Evolutionary conservation across 805 yeast genomes (phyloP).

Genomic region (Monosporozyma solicola): DNA sequence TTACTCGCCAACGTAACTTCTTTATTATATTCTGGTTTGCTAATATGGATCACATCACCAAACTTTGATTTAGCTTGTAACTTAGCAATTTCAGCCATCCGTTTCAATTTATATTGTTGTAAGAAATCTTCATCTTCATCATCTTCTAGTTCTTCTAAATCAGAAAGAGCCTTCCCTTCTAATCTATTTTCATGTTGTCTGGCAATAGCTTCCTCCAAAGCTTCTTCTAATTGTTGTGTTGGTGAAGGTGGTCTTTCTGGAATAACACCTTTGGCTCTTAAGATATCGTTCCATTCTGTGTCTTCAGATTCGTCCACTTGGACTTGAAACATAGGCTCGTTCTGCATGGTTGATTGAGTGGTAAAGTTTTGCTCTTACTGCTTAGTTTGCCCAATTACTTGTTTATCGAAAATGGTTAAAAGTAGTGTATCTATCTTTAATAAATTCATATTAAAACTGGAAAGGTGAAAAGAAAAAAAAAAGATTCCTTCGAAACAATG

Average conservation of each 20-base stretch:
- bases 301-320: constrained; percentile 94
- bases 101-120: constrained; percentile 62
- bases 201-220: constrained; percentile 70
- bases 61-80: constrained; percentile 48
- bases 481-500: no score
- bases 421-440: no score
- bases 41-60: constrained; percentile 69
- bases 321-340: constrained; percentile 59
- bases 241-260: constrained; percentile 91
- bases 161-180: constrained; percentile 68
- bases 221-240: constrained; percentile 77
- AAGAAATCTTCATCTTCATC: constrained; percentile 91
- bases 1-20: constrained; percentile 80
- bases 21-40: constrained; percentile 78
- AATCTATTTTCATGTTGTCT: constrained; percentile 76
- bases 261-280: constrained; percentile 81
- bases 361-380: background rate
- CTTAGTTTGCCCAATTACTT: background rate
- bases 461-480: no score
- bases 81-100: constrained; percentile 65
- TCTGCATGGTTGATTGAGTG: constrained; percentile 18
- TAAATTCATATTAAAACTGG: no score
- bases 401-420: no score
- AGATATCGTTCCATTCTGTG: constrained; percentile 97
- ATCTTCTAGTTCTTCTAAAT: constrained; percentile 79